phyloP scores from a whole-genome alignment of 176 grass and related monocot genomes.

The Cenchrus fungigraminus region DNA sequence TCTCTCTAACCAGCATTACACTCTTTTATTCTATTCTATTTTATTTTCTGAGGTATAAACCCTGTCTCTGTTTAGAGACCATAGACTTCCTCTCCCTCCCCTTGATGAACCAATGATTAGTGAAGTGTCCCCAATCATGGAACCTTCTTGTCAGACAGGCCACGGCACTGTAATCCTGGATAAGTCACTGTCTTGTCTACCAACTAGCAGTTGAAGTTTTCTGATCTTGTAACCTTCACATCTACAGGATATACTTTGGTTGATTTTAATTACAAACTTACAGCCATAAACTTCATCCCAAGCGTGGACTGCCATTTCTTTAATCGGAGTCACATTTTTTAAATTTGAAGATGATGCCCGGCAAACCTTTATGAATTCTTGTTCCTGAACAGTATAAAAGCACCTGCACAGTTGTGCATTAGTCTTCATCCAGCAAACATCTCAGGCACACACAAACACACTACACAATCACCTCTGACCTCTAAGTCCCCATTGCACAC shows the following conservation, averaged over 20 bases:
- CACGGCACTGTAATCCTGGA: conserved; percentile 45
- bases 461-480: conserved; percentile 33
- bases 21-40: conserved; percentile 28
- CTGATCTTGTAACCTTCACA: conserved; percentile 33
- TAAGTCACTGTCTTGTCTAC: conserved; percentile 53
- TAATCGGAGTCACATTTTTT: conserved; percentile 39
- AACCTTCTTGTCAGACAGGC: conserved; percentile 34
- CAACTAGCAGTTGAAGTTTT: conserved; percentile 58
- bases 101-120: conserved; percentile 48
- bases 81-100: conserved; percentile 37
- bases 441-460: conserved; percentile 37
- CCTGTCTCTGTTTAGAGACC: conserved; percentile 39
- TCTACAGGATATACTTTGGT: conserved; percentile 11
- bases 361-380: conserved; percentile 23
- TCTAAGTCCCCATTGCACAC: conserved; percentile 34
- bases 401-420: conserved; percentile 43
- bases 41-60: conserved; percentile 33
- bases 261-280: conserved; percentile 18
- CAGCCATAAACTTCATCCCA: conserved; percentile 42
- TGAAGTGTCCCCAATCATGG: conserved; percentile 57
- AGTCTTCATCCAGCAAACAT: conserved; percentile 52
- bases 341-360: conserved; percentile 38
- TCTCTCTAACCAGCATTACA: conserved; percentile 26
- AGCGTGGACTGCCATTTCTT: conserved; percentile 47
- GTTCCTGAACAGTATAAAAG: conserved; percentile 64